Evolutionary conservation across 768 basidiomycete species (phyloP).

Genomic region (Stropharia rugosoannulata): DNA sequence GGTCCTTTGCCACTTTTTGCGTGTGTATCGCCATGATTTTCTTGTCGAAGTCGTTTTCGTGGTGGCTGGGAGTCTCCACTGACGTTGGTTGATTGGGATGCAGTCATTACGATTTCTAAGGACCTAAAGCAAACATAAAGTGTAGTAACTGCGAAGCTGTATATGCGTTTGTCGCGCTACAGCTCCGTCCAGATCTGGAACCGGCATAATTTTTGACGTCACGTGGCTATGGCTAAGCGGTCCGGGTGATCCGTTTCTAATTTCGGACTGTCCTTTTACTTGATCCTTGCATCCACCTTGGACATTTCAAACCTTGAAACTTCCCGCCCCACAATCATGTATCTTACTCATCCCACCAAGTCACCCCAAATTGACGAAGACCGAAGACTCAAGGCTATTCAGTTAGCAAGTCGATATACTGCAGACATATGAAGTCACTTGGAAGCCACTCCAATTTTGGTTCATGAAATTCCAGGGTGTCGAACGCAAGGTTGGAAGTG

Average conservation of each 20-base stretch:
- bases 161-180: neutral
- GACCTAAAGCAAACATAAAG: constrained; percentile 5
- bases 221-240: neutral
- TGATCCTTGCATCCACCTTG: neutral
- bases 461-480: too few relatives aligned
- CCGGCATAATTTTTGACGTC: constrained; percentile 14
- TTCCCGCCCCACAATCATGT: neutral
- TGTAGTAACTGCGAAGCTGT: neutral
- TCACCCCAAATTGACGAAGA: too few relatives aligned
- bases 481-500: too few relatives aligned
- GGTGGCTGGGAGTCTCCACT: constrained; percentile 34
- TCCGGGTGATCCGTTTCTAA: neutral
- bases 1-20: constrained; percentile 30
- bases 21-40: constrained; percentile 18
- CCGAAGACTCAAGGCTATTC: too few relatives aligned
- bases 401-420: too few relatives aligned
- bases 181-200: neutral
- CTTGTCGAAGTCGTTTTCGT: constrained; percentile 49
- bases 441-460: too few relatives aligned
- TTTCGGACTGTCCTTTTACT: neutral
- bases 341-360: neutral
- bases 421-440: too few relatives aligned
- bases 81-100: constrained; percentile 14
- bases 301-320: neutral
- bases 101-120: constrained; percentile 1